Conservation (phyloP, 192 early-diverging fungal genomes). For the Backusella morwellensis region DNA sequence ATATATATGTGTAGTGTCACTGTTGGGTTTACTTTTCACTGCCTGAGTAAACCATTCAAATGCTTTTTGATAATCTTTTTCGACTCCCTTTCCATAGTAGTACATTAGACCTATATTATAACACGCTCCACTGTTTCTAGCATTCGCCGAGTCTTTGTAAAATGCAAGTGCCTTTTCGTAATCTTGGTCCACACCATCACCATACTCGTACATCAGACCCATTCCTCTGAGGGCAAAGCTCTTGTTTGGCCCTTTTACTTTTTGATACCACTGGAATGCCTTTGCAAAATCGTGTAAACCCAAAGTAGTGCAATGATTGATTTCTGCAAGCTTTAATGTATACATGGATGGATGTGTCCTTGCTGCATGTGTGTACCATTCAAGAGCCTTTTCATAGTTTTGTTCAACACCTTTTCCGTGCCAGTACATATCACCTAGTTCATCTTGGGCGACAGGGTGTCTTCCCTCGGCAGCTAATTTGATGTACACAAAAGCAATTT, state of each 20-base stretch:
- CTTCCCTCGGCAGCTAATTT: conserved; percentile 48
- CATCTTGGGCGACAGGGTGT: conserved; percentile 48
- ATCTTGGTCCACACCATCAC: neutral
- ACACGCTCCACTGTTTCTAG: conserved; percentile 47
- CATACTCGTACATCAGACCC: neutral
- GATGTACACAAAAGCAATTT: conserved; percentile 61
- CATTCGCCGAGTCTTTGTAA: conserved; percentile 43
- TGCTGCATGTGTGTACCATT: neutral
- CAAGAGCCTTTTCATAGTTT: conserved; percentile 24
- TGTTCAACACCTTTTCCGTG: conserved; percentile 53
- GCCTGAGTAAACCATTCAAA: neutral
- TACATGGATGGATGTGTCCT: neutral
- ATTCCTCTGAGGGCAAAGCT: neutral
- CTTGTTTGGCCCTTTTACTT: neutral
- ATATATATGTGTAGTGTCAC: neutral
- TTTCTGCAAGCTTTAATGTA: neutral
- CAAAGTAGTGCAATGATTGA: neutral
- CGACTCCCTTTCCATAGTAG: conserved; percentile 55
- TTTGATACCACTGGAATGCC: neutral
- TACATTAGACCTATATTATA: conserved; percentile 78
- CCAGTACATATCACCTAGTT: conserved; percentile 56
- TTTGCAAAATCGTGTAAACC: neutral
- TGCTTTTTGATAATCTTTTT: conserved; percentile 43
- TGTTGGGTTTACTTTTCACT: neutral
- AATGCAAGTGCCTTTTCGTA: conserved; percentile 51